Evolutionary conservation across 495 filamentous ascomycete genomes (phyloP).

Genomic region (Penicillium fimorum): DNA sequence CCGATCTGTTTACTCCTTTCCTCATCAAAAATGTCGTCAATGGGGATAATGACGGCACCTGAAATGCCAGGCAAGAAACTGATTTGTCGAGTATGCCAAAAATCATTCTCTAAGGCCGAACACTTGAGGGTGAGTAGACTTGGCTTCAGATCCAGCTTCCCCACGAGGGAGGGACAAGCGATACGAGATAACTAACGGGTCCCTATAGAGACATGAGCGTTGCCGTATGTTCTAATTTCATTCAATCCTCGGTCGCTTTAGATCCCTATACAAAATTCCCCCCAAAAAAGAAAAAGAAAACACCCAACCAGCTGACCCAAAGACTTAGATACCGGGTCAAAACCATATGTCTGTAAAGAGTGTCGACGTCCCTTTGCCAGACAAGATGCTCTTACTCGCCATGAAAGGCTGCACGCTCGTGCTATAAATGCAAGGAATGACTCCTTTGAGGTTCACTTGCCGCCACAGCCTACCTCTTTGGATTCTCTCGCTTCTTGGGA

Average conservation of each 20-base stretch:
- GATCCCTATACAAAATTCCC: not conserved
- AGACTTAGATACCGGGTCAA: slow-evolving; percentile 45
- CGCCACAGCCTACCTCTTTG: slow-evolving; percentile 22
- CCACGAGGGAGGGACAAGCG: slow-evolving; percentile 20
- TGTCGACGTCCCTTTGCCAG: slow-evolving; percentile 46
- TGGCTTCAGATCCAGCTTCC: not conserved
- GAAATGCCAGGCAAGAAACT: slow-evolving; percentile 25
- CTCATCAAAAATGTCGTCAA: slow-evolving; percentile 14
- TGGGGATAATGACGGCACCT: slow-evolving; percentile 22
- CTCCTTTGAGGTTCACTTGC: slow-evolving; percentile 17
- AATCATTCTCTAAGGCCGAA: slow-evolving; percentile 46
- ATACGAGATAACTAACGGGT: slow-evolving; percentile 19
- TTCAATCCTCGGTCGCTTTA: not conserved
- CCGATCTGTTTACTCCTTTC: not conserved
- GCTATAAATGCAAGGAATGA: slow-evolving; percentile 28
- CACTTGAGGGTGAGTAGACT: slow-evolving; percentile 41
- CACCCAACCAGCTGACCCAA: slow-evolving; percentile 17
- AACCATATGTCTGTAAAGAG: slow-evolving; percentile 45
- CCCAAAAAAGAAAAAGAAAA: not conserved
- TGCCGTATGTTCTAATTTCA: slow-evolving; percentile 37
- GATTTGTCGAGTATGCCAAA: slow-evolving; percentile 44
- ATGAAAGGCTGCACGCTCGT: slow-evolving; percentile 47
- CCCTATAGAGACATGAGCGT: slow-evolving; percentile 46
- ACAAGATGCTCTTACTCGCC: slow-evolving; percentile 48
- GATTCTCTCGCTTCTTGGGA: slow-evolving; percentile 31